Evolutionary conservation across 2,329 filamentous ascomycete species (phyloP).

Genomic region (Aspergillus arachidicola): DNA sequence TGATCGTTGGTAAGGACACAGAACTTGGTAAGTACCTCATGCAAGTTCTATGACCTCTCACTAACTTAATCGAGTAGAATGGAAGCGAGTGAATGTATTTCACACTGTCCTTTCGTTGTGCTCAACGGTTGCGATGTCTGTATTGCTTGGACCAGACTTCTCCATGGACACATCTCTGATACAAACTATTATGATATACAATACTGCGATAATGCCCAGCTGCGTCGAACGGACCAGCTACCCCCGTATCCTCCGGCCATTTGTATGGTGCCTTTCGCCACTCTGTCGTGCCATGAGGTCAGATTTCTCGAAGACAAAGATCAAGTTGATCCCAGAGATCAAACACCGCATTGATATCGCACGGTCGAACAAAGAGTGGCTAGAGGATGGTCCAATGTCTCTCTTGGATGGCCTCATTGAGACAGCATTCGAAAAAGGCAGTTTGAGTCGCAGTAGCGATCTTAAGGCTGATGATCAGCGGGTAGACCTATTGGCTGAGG

Average conservation of each 20-base stretch:
- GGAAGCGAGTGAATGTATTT: background rate
- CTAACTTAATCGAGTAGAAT: background rate
- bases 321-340: background rate
- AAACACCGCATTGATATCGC: background rate
- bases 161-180: background rate
- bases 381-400: background rate
- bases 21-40: background rate
- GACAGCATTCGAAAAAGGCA: background rate
- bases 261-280: background rate
- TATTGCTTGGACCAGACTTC: background rate
- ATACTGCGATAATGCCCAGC: background rate
- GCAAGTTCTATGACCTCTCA: background rate
- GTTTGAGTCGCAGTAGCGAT: background rate
- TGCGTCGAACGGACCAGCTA: background rate
- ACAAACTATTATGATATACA: background rate
- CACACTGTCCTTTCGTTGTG: background rate
- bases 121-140: background rate
- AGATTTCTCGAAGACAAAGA: background rate
- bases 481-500: background rate
- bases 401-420: background rate
- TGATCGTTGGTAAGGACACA: background rate
- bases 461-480: background rate
- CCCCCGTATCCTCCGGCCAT: background rate
- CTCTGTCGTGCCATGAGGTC: background rate
- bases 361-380: background rate